phyloP scores from a whole-genome alignment of 495 filamentous ascomycete genomes.

The Penicillium lividum region DNA sequence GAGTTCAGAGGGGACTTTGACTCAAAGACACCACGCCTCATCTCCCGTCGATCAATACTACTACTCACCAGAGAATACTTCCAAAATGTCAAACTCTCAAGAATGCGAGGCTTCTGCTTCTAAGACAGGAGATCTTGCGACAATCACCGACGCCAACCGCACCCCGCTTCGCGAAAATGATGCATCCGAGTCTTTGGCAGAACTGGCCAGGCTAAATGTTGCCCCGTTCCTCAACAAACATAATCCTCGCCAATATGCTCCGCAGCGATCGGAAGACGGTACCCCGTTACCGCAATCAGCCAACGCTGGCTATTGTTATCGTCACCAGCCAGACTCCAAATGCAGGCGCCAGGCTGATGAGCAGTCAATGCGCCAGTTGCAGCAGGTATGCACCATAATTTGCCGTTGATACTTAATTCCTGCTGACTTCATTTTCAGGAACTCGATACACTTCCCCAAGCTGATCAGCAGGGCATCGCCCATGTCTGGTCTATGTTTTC shows the following conservation, averaged over 20 bases:
- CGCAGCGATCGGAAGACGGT: conserved; percentile 47
- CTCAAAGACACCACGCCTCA: not conserved
- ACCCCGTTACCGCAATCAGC: conserved; percentile 37
- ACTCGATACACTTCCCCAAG: conserved; percentile 75
- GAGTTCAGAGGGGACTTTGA: not conserved
- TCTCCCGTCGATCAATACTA: not conserved
- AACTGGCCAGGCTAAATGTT: conserved; percentile 57
- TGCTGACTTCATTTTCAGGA: conserved; percentile 51
- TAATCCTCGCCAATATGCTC: conserved; percentile 81
- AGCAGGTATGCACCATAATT: conserved; percentile 59
- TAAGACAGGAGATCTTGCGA: conserved; percentile 11
- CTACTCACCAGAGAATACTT: not conserved
- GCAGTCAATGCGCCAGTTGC: conserved; percentile 90
- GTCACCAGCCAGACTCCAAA: conserved; percentile 91
- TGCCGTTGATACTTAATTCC: not conserved
- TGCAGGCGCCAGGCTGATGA: conserved; percentile 91
- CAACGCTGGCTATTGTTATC: conserved; percentile 94
- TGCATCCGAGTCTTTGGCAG: conserved; percentile 38
- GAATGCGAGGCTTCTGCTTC: not conserved
- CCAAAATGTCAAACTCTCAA: not conserved
- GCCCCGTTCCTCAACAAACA: conserved; percentile 84
- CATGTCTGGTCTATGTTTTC: conserved; percentile 98
- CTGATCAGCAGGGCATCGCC: conserved; percentile 89
- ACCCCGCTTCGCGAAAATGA: conserved; percentile 20
- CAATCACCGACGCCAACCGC: conserved; percentile 28